Percentiles rank a stretch among this genome's conserved stretches.
Conservation (phyloP, 106 monocot species). For the Dioscorea alata region DNA sequence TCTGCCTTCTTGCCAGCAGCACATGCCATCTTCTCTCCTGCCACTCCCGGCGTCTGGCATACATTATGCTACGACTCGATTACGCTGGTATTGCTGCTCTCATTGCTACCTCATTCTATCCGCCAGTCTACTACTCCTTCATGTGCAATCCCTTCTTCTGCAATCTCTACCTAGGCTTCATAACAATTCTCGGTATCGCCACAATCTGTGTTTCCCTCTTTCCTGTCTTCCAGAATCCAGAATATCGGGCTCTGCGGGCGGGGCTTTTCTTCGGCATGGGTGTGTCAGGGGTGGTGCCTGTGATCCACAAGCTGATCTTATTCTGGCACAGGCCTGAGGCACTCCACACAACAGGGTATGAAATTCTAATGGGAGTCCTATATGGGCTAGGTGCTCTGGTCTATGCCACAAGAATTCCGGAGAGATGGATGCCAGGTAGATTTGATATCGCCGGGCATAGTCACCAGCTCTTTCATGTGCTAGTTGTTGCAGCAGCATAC, state of each 20-base stretch:
- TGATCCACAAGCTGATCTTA: conserved; percentile 71
- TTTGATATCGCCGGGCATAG: conserved; percentile 96
- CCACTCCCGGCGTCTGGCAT: conserved; percentile 73
- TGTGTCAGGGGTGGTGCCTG: conserved; percentile 76
- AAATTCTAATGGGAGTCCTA: conserved; percentile 74
- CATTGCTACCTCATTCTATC: conserved; percentile 92
- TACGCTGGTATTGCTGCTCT: conserved; percentile 94
- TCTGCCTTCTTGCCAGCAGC: conserved; percentile 95
- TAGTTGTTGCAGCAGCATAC: conserved; percentile 88
- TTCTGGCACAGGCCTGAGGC: conserved; percentile 71
- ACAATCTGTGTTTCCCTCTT: conserved; percentile 57
- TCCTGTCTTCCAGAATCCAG: conserved; percentile 75
- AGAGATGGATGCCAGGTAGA: conserved; percentile 87
- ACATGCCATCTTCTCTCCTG: conserved; percentile 88
- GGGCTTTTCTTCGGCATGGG: conserved; percentile 94
- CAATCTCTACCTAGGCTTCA: conserved; percentile 69
- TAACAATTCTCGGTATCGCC: conserved; percentile 73
- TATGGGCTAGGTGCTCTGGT: conserved; percentile 88
- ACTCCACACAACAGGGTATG: conserved; percentile 79
- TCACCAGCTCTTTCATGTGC: conserved; percentile 93
- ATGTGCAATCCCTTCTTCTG: conserved; percentile 92
- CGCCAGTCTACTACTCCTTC: conserved; percentile 98
- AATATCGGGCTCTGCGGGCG: conserved; percentile 60
- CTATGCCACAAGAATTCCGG: conserved; percentile 82
- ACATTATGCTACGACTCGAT: conserved; percentile 95